phyloP scores from a whole-genome alignment of 441 rosid genomes.

The Syzygium malaccense region DNA sequence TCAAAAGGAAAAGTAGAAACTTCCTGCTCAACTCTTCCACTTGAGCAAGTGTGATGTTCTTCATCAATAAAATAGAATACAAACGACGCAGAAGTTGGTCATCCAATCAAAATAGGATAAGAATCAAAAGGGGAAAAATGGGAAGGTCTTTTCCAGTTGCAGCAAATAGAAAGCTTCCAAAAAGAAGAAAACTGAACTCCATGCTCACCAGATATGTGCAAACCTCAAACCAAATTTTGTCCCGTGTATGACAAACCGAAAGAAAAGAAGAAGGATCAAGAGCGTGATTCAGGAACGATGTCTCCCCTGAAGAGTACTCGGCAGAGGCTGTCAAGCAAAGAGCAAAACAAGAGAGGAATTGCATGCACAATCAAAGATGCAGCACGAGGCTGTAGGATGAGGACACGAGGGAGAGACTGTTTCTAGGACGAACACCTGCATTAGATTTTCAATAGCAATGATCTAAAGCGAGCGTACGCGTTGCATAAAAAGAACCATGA shows the following conservation, averaged over 20 bases:
- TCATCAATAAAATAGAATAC: too few species aligned
- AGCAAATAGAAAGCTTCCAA: too few species aligned
- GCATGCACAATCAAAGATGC: neutral
- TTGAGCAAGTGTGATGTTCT: too few species aligned
- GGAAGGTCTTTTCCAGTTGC: too few species aligned
- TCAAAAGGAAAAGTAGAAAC: too few species aligned
- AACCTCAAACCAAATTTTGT: too few species aligned
- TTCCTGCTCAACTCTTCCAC: too few species aligned
- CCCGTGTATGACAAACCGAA: neutral
- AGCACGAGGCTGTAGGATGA: neutral
- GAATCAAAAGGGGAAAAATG: too few species aligned
- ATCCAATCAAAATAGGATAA: too few species aligned
- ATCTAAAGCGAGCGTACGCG: fast-evolving
- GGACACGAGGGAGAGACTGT: neutral
- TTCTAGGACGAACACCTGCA: neutral
- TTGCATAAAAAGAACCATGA: neutral
- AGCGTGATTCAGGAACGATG: neutral
- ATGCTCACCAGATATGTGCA: too few species aligned
- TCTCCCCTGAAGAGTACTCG: neutral
- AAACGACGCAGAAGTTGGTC: too few species aligned
- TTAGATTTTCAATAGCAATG: neutral
- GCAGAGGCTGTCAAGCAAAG: neutral
- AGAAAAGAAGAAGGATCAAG: neutral
- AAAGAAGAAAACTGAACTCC: too few species aligned
- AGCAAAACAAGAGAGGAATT: neutral